phyloP scores from a whole-genome alignment of 1,284 basidiomycete genomes.

The Cryptococcus depauperatus region DNA sequence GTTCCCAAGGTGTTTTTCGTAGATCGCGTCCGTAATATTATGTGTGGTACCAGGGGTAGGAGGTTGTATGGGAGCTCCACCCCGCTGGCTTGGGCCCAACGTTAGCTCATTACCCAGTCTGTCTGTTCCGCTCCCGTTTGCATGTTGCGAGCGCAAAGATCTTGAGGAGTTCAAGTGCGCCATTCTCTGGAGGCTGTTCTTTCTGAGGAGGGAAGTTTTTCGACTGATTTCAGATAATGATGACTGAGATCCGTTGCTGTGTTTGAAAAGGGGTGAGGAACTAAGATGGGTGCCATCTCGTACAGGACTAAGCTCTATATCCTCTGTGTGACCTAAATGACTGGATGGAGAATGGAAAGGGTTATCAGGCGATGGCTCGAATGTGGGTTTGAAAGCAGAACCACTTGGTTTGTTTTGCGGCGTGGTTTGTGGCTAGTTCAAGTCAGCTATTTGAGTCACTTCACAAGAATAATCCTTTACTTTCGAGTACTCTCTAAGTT shows the following conservation, averaged over 20 bases:
- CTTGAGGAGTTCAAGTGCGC: background rate
- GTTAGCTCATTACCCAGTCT: background rate
- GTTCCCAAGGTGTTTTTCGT: slow-evolving; percentile 1
- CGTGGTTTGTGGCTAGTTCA: background rate
- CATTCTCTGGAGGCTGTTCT: background rate
- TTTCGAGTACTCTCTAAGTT: background rate
- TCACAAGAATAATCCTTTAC: slow-evolving; percentile 1
- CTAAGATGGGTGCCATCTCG: background rate
- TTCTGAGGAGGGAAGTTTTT: slow-evolving; percentile 2
- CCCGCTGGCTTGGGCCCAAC: background rate
- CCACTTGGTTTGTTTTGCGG: background rate
- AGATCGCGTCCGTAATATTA: slow-evolving; percentile 11
- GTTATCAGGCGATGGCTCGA: slow-evolving; percentile 27
- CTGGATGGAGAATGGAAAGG: slow-evolving; percentile 13
- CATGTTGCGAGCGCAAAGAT: background rate
- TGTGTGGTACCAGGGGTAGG: slow-evolving; percentile 12
- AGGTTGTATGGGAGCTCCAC: background rate
- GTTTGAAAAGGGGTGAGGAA: background rate
- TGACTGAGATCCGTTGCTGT: background rate
- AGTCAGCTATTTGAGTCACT: background rate
- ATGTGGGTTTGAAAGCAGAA: slow-evolving; percentile 22
- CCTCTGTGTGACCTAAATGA: slow-evolving; percentile 4
- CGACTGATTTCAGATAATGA: background rate
- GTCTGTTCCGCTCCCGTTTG: background rate
- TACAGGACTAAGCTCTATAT: slow-evolving; percentile 8